Evolutionary conservation across 164 flowering plant species (phyloP), one percentile per base, ranked within the genome.

Genomic region (Berberis vulgaris): DNA sequence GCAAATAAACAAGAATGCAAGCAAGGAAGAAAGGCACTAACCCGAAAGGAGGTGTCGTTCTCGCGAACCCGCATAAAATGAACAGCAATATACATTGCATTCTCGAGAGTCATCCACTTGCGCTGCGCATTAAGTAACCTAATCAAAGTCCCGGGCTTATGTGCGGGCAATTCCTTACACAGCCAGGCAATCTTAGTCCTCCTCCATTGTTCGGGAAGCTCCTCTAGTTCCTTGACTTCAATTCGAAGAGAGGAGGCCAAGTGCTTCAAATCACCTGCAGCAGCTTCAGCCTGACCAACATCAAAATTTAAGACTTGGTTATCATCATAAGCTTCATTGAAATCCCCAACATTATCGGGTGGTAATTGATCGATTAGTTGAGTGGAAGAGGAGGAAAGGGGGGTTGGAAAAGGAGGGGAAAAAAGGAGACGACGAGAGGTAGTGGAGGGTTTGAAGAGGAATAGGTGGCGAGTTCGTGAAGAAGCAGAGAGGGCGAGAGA

Each of bases 11-110:
- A 66, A 55, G 62, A 49, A 57, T 3, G 50, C n/a, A 54, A 26
- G 55, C 67, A 10, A 1, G 46, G 9, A n/a, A 7, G 2, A 45
- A 46, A 0, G 2, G 7, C 40, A 57, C 47, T 69, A 67, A 94
- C 97, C 88, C 78, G 75, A 63, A 86, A 95, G 3, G 76, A 80
- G 41, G 89, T 57, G 49, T 91, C 96, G 12, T 89, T 86, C 58
- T 89, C 89, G 0, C 97, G 96, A 76, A 86, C 85, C 41, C 97
- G 76, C 82, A 77, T 74, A 68, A 80, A 86, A 82, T 95, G 99
- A 57, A 84, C 84, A 0, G 77, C 85, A 41, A 94, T 54, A 71
- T 87, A 91, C 13, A 85, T 85, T 3, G 79, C 84, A 70, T 91
- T 96, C 4, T 86, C 91, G 57, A 13, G 59, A 56, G 42, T 38